Conservation (phyloP, 2,329 filamentous ascomycete genomes). For the Phyllosticta citriasiana region DNA sequence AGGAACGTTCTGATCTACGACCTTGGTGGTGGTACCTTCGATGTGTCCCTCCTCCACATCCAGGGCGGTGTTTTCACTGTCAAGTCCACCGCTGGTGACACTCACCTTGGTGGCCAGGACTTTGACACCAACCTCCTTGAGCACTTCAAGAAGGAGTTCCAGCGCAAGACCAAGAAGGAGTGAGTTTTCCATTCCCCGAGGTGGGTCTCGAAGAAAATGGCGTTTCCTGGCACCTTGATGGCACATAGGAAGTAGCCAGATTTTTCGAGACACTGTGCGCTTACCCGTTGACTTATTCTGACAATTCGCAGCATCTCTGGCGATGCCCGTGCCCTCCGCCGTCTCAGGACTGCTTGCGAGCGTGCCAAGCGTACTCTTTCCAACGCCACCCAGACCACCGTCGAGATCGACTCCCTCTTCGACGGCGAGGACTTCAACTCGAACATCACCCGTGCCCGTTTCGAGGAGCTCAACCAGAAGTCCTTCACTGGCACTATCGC, state of each 20-base stretch:
- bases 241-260: background rate
- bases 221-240: background rate
- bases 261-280: background rate
- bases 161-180: conserved; percentile 61
- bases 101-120: conserved; percentile 89
- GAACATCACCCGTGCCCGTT: conserved; percentile 95
- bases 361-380: conserved; percentile 99
- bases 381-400: conserved; percentile 91
- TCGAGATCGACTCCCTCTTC: conserved; percentile 98
- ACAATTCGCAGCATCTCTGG: conserved; percentile 44
- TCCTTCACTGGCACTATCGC: conserved; percentile 88
- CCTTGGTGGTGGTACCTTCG: conserved; percentile 99
- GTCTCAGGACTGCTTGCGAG: conserved; percentile 96
- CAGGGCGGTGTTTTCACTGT: conserved; percentile 99
- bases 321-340: conserved; percentile 85
- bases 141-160: conserved; percentile 95
- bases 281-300: background rate
- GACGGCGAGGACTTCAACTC: conserved; percentile 97
- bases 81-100: conserved; percentile 96
- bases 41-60: conserved; percentile 98
- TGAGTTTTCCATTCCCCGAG: background rate
- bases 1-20: conserved; percentile 99
- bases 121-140: conserved; percentile 95
- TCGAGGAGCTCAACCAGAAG: conserved; percentile 97
- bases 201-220: background rate